Percentiles rank a stretch among this genome's conserved stretches.
These are phyloP conservation scores for Gossypium aridum DNA, from an alignment of 441 rosid genomes.

Conservation along the genomic window DNA sequence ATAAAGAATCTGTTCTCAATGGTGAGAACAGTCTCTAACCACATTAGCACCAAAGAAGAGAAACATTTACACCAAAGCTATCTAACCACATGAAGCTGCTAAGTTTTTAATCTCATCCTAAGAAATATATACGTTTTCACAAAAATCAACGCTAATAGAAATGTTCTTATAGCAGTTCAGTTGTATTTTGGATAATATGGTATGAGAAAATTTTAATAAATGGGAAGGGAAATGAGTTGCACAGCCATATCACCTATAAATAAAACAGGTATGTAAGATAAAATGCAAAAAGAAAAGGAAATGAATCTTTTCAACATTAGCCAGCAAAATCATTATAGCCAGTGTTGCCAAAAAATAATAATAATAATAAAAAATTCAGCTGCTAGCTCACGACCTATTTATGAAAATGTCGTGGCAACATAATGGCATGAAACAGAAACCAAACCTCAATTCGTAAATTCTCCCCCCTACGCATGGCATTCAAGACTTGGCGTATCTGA, in stretches of 20 bases:
- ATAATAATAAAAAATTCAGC: not conserved
- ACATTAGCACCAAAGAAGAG: not conserved
- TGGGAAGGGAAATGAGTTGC: not conserved
- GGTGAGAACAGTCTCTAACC: not conserved
- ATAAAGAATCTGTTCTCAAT: not conserved
- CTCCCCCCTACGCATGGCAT: conserved; percentile 77
- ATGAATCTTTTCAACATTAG: not conserved
- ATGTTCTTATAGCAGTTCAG: not conserved
- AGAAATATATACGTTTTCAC: not conserved
- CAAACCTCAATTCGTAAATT: conserved; percentile 70
- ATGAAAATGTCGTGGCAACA: not conserved
- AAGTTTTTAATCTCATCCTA: not conserved
- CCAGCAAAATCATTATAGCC: not conserved
- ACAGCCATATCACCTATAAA: not conserved
- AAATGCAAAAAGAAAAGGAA: not conserved
- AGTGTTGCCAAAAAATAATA: not conserved
- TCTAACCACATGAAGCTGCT: not conserved
- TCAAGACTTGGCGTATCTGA: conserved; percentile 80
- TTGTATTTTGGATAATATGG: not conserved
- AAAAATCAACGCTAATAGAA: not conserved
- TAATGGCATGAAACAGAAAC: conserved; percentile 14
- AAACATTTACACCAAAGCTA: not conserved
- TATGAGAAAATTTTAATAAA: not conserved
- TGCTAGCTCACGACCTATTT: not conserved
- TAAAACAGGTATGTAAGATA: not conserved